These are phyloP conservation scores for Nothomitra cinnamomea DNA, from an alignment of 2,329 filamentous ascomycete species.

Conservation along the genomic window DNA sequence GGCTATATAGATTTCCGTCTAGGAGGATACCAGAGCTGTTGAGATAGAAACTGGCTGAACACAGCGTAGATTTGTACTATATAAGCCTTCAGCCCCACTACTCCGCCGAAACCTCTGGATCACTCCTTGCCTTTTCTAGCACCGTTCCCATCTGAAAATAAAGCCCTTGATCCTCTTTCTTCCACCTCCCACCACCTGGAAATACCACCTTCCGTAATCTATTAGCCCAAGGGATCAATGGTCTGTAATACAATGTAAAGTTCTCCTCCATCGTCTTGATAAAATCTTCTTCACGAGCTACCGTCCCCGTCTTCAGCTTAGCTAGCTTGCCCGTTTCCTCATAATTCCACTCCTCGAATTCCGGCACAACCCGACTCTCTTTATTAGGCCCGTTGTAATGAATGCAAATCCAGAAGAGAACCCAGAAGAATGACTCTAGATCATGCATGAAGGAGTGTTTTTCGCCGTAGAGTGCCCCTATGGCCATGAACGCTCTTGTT, in stretches of 20 bases:
- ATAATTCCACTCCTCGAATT: slow-evolving; percentile 15
- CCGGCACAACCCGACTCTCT: slow-evolving; percentile 6
- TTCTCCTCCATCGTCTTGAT: slow-evolving; percentile 6
- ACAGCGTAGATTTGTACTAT: background rate
- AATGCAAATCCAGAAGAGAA: slow-evolving; percentile 8
- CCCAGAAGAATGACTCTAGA: slow-evolving; percentile 11
- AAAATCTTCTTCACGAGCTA: slow-evolving; percentile 9
- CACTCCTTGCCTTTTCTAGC: slow-evolving; percentile 3
- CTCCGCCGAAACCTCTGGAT: background rate
- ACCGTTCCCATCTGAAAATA: slow-evolving; percentile 9
- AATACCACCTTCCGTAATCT: slow-evolving; percentile 22
- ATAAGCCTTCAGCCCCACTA: background rate
- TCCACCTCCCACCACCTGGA: slow-evolving; percentile 16
- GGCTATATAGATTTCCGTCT: background rate
- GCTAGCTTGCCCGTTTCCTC: slow-evolving; percentile 10
- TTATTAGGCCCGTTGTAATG: slow-evolving; percentile 7
- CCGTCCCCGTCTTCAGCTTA: slow-evolving; percentile 9
- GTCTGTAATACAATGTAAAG: slow-evolving; percentile 10
- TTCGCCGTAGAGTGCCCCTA: slow-evolving; percentile 7
- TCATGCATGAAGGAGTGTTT: slow-evolving; percentile 8
- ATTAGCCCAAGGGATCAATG: slow-evolving; percentile 19
- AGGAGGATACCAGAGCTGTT: too few species aligned
- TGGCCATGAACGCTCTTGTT: slow-evolving; percentile 10
- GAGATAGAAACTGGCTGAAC: background rate
- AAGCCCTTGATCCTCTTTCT: slow-evolving; percentile 10